These are phyloP conservation scores for Gautieria morchelliformis DNA, from an alignment of 768 basidiomycete genomes.

Conservation along the genomic window DNA sequence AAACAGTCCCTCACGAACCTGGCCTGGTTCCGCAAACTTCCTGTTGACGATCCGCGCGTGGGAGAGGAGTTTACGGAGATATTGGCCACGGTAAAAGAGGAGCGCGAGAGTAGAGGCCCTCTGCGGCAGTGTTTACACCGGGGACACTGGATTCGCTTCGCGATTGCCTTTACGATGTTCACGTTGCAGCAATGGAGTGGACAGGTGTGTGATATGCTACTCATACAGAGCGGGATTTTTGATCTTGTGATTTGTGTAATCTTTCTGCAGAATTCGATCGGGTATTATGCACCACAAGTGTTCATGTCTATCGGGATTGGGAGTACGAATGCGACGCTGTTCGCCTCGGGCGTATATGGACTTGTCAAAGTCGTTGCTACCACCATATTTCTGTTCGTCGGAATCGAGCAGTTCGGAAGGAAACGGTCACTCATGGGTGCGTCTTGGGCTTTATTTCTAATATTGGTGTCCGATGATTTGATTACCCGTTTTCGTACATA, in stretches of 20 bases:
- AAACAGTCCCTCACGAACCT: constrained; percentile 41
- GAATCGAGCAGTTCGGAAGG: constrained; percentile 60
- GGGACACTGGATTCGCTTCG: constrained; percentile 74
- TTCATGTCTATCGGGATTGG: constrained; percentile 54
- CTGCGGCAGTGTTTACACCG: constrained; percentile 72
- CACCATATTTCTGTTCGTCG: constrained; percentile 52
- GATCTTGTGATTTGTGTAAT: not conserved
- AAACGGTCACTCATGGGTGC: constrained; percentile 40
- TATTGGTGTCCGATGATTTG: constrained; percentile 29
- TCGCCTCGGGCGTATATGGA: constrained; percentile 65
- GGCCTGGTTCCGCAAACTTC: constrained; percentile 50
- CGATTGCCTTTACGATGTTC: constrained; percentile 78
- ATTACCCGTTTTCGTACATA: not conserved
- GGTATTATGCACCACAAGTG: constrained; percentile 68
- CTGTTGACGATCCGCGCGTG: constrained; percentile 31
- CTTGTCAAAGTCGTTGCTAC: constrained; percentile 64
- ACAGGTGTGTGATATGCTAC: constrained; percentile 26
- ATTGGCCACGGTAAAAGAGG: constrained; percentile 68
- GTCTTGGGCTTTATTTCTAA: constrained; percentile 45
- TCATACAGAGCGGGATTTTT: too few relatives aligned
- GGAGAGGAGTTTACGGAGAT: constrained; percentile 69
- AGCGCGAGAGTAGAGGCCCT: constrained; percentile 52
- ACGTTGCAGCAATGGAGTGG: constrained; percentile 77
- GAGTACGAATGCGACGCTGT: constrained; percentile 45
- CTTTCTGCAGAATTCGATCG: constrained; percentile 45